Evolutionary conservation across 176 grass and related monocot species (phyloP), one percentile per base, ranked within the genome.

Genomic region (Musa itinerans): DNA sequence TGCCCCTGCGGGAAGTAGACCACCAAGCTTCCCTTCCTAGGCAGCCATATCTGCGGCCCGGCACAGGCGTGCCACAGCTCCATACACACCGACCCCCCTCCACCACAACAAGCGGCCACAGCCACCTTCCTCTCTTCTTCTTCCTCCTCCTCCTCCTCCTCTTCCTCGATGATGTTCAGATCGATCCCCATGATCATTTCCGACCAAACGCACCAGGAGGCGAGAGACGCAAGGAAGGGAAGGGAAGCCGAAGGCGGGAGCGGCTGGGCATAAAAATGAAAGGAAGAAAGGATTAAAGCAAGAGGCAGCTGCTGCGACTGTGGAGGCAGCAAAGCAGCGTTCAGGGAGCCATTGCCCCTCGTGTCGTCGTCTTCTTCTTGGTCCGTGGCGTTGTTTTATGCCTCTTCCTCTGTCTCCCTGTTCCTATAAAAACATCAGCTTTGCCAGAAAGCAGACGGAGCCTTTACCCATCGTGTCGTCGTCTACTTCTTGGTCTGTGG

Each of bases 101-200:
- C 34, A 43, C 34, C 34, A 43, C 34, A 43, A 43, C 34, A 43
- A 43, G 34, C 74, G 2, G 34, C 53, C 22, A 10, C 3, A 8
- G 53, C 17, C 3, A 19, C 20, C 5, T 9, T 13, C 53, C 2
- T 53, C 71, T 21, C 9, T 63, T 24, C 9, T 63, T 48, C 63
- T 43, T 4, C 26, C 20, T 68, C 52, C 52, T 48, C 71, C 73
- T 84, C 88, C 86, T 84, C 89, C 69, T 85, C 88, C 26, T 89
- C 90, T 68, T 78, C 89, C 69, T 87, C 85, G 16, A 87, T 74
- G 9, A 76, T 82, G 85, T 87, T 87, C 63, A 91, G 81, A 78
- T 89, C 87, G 75, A 89, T 86, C 59, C 70, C 83, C 81, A 54
- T 52, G 34, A 43, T 78, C 80, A 86, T 8, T 17, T 73, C 15